These are phyloP conservation scores for Tetrahymena elliotti DNA, from an alignment of 73 alveolate genomes.

Conservation along the genomic window DNA sequence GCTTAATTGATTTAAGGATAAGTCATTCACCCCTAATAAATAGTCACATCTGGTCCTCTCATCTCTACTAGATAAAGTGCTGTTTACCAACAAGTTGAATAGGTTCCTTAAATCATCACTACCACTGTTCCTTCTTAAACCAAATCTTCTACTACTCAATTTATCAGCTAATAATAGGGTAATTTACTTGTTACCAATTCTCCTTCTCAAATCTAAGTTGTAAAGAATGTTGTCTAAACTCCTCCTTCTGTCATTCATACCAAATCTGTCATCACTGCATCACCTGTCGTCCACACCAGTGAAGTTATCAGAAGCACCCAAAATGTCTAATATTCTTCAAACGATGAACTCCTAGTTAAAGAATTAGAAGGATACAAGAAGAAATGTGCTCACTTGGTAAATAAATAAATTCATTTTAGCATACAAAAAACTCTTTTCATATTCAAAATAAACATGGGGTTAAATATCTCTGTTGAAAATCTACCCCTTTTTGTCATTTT, in stretches of 20 bases:
- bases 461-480: not conserved
- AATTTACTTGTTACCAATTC: not conserved
- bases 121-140: not conserved
- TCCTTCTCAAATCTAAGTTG: not conserved
- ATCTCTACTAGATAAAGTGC: not conserved
- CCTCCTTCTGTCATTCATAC: not conserved
- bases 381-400: not conserved
- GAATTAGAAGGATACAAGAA: not conserved
- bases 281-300: not conserved
- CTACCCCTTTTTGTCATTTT: too few relatives aligned
- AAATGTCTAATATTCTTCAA: not conserved
- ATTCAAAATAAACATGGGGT: not conserved
- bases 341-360: not conserved
- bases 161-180: not conserved
- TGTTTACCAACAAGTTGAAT: not conserved
- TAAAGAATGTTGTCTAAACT: not conserved
- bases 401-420: not conserved
- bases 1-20: not conserved
- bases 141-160: not conserved
- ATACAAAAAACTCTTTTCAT: not conserved
- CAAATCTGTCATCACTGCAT: not conserved
- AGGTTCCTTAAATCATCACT: not conserved
- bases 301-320: not conserved
- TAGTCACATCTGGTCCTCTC: not conserved
- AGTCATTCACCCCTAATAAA: not conserved